Evolutionary conservation across 1,284 basidiomycete genomes (phyloP).

Genomic region (Cutaneotrichosporon dermatis): DNA sequence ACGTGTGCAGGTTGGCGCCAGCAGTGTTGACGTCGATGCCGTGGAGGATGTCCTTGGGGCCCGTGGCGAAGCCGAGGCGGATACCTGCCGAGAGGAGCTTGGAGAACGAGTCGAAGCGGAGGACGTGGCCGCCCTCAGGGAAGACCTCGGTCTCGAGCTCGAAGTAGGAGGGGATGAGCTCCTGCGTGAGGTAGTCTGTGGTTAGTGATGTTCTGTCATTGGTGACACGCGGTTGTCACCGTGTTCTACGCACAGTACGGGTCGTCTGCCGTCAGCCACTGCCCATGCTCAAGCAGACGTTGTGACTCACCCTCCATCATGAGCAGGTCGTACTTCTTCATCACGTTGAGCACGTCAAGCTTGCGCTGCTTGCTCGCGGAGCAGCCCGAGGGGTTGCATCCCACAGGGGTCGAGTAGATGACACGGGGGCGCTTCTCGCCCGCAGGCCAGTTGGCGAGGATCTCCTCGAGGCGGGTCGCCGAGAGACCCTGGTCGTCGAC

Average conservation of each 20-base stretch:
- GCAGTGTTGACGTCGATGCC: slow-evolving; percentile 63
- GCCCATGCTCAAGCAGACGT: not conserved
- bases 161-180: slow-evolving; percentile 66
- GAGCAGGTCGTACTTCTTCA: slow-evolving; percentile 69
- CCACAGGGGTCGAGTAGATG: slow-evolving; percentile 61
- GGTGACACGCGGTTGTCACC: no score
- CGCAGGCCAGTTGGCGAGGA: slow-evolving; percentile 70
- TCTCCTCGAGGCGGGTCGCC: slow-evolving; percentile 60
- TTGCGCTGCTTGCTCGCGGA: slow-evolving; percentile 70
- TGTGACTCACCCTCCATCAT: slow-evolving; percentile 68
- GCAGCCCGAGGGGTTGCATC: slow-evolving; percentile 77
- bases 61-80: slow-evolving; percentile 67
- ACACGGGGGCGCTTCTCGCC: slow-evolving; percentile 70
- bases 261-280: slow-evolving; percentile 55
- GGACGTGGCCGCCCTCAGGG: slow-evolving; percentile 62
- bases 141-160: slow-evolving; percentile 58
- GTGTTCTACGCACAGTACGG: slow-evolving; percentile 57
- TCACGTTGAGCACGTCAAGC: slow-evolving; percentile 69
- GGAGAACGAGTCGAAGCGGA: slow-evolving; percentile 82
- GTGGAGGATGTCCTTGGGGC: slow-evolving; percentile 66
- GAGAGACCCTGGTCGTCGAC: slow-evolving; percentile 74
- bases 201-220: no score
- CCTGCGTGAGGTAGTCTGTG: slow-evolving; percentile 56
- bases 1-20: slow-evolving; percentile 69
- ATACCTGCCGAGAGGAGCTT: slow-evolving; percentile 77